Evolutionary conservation across 768 basidiomycete genomes (phyloP), one percentile per base, ranked within the genome.

Genomic region (Termitomyces eurrhizus): DNA sequence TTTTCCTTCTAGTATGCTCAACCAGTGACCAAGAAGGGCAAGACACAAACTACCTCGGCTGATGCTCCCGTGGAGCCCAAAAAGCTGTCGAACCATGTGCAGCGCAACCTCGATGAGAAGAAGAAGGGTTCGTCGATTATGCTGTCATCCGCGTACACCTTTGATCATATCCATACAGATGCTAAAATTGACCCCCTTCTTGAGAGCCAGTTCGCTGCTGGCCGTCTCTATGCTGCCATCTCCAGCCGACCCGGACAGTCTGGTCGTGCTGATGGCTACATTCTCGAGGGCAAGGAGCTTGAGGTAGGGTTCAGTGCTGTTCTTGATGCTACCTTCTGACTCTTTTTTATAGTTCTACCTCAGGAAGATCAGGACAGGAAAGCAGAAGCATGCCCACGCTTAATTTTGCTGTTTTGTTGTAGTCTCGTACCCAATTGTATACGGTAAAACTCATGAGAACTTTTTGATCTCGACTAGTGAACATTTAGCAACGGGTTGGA

Each of bases 271-370:
- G 97, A 99, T 75, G 97, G 97, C 56, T 98, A 98, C 78, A 81
- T 99, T 64, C 86, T 99, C 57, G 97, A 99, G 82, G 97, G 97
- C 72, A 95, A 93, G 80, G 97, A 99, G 76, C 88, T 98, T 58
- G 95, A 98, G 85, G 94, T 96, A 65, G 54, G 83, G 72, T 62
- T 50, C 11, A 37, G 11, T 29, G 41, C 39, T 35, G 11, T 3
- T 64, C 51, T 6, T 44, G 4, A 16, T 35, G 45, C 35, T 42
- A 51, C 56, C 52, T 67, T 72, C 62, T 70, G 65, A 70, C 35
- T 62, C 26, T 67, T 6, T 65, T 12, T 66, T 41, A 16, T 37
- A 95, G 92, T 97, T 98, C 81, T 97, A 96, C 82, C 77, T 94
- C 71, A 87, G 92, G 81, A 95, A 95, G 75, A 81, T 98, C 77